These are phyloP conservation scores for Eucommia ulmoides DNA, from an alignment of 257 asterid species.

Conservation along the genomic window DNA sequence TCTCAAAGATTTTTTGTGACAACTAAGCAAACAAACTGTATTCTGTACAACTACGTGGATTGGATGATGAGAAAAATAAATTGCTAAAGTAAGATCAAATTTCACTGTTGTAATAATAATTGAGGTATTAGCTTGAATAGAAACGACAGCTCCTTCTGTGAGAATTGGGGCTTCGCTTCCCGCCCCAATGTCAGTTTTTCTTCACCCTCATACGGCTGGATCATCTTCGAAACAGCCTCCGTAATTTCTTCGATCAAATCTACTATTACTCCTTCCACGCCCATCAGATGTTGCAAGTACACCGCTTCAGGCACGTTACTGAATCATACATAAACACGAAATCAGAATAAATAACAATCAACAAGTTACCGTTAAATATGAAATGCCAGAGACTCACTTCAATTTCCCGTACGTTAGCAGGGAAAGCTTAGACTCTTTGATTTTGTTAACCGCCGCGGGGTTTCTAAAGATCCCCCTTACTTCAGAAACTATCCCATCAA, in stretches of 20 bases:
- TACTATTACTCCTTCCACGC: conserved; percentile 85
- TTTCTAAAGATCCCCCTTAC: conserved; percentile 61
- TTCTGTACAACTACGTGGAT: no score
- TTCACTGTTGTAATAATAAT: no score
- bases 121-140: conserved; percentile 81
- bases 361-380: no score
- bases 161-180: conserved; percentile 44
- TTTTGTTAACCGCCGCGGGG: conserved; percentile 65
- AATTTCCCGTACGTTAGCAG: conserved; percentile 73
- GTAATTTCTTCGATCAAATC: conserved; percentile 69
- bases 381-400: conserved; percentile 67
- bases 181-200: conserved; percentile 1
- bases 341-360: no score
- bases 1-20: no score
- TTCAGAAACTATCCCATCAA: conserved; percentile 86
- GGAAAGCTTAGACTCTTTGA: conserved; percentile 64
- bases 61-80: no score
- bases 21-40: no score
- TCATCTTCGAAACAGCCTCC: conserved; percentile 40
- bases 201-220: conserved; percentile 31
- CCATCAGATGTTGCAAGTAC: conserved; percentile 82
- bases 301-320: conserved; percentile 86
- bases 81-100: no score
- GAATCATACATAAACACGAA: not conserved
- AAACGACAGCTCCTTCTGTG: conserved; percentile 70